Evolutionary conservation across 2,329 filamentous ascomycete genomes (phyloP).

Genomic region (Albophoma yamanashiensis): DNA sequence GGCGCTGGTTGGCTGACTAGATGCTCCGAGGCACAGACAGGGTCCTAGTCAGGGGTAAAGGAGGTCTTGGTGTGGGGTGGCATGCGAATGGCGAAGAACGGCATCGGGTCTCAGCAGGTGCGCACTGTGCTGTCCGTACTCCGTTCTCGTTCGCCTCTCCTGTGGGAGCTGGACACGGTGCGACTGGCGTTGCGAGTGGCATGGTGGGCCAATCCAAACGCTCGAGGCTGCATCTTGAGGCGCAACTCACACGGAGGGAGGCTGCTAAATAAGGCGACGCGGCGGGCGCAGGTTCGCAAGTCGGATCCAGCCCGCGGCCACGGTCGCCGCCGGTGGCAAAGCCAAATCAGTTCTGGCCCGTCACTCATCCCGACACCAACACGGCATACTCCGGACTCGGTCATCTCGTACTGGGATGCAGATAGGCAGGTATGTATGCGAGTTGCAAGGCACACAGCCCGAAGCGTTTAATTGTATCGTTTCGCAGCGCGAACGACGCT

Average conservation of each 20-base stretch:
- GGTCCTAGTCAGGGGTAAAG: conserved; percentile 10
- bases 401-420: no score
- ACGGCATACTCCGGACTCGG: no score
- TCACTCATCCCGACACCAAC: not conserved
- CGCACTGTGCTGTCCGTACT: not conserved
- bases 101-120: not conserved
- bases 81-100: not conserved
- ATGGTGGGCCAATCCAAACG: not conserved
- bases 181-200: not conserved
- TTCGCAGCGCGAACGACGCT: not conserved
- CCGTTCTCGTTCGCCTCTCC: not conserved
- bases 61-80: conserved; percentile 3
- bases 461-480: no score
- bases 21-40: conserved; percentile 3
- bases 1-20: conserved; percentile 5
- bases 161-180: not conserved
- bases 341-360: not conserved
- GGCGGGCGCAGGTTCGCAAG: not conserved
- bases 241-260: not conserved
- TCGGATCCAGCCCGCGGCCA: not conserved
- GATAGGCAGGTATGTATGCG: not conserved
- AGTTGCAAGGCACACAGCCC: not conserved
- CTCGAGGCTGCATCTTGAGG: not conserved
- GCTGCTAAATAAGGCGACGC: not conserved
- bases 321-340: not conserved